Evolutionary conservation across 2,329 filamentous ascomycete species (phyloP).

Genomic region (Colletotrichum sp.): DNA sequence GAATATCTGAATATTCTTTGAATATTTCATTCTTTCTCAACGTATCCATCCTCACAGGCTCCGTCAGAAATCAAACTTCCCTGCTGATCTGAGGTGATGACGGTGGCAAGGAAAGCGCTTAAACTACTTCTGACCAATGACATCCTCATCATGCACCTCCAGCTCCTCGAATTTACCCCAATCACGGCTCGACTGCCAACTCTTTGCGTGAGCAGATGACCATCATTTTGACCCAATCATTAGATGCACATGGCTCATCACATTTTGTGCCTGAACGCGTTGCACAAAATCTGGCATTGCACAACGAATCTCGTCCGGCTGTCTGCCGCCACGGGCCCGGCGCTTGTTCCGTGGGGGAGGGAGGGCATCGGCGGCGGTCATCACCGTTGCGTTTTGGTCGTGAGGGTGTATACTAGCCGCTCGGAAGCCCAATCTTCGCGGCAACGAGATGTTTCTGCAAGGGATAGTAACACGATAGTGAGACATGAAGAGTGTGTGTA

Average conservation of each 20-base stretch:
- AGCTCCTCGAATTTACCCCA: not conserved
- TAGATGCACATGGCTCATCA: not conserved
- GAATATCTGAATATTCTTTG: not conserved
- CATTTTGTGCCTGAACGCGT: not conserved
- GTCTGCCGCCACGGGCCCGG: constrained; percentile 2
- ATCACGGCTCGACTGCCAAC: not conserved
- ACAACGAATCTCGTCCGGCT: constrained; percentile 2
- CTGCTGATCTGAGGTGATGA: not conserved
- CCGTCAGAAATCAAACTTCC: not conserved
- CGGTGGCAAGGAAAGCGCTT: not conserved
- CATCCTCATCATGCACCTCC: not conserved
- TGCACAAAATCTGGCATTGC: not conserved
- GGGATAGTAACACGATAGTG: not conserved
- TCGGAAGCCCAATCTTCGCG: not conserved
- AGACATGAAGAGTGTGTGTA: not conserved
- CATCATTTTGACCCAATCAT: not conserved
- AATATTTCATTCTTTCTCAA: not conserved
- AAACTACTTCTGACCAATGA: not conserved
- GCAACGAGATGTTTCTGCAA: not conserved
- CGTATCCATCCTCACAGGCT: not conserved
- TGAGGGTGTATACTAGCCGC: not conserved
- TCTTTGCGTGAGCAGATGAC: not conserved
- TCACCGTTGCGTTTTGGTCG: not conserved
- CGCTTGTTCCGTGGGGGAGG: not conserved
- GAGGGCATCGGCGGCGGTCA: not conserved